Evolutionary conservation across 805 yeast species (phyloP).

Genomic region (Sungouiella thailandica): DNA sequence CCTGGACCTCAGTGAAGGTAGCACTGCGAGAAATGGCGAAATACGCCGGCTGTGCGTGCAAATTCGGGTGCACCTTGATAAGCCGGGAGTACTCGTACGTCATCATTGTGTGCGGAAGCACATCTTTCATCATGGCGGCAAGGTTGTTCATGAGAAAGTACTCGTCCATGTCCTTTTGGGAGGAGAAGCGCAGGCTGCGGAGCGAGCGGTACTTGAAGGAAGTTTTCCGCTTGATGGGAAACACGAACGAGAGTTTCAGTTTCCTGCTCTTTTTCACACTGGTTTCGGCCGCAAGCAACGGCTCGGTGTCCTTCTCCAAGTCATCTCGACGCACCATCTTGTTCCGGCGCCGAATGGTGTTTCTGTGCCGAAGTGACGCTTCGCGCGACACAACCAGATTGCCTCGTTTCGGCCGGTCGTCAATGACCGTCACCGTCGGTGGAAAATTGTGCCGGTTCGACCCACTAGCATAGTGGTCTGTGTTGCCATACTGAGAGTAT

Average conservation of each 20-base stretch:
- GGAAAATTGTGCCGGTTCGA: background rate
- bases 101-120: conserved; percentile 26
- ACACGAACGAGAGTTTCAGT: conserved; percentile 15
- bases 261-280: conserved; percentile 1
- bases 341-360: conserved; percentile 24
- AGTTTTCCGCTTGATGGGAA: conserved; percentile 32
- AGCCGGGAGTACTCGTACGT: conserved; percentile 19
- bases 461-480: too few relatives aligned
- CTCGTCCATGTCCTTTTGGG: conserved; percentile 12
- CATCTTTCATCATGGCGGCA: conserved; percentile 18
- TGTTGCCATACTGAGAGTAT: too few relatives aligned
- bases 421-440: conserved; percentile 12
- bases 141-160: conserved; percentile 18
- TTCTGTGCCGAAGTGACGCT: conserved; percentile 29
- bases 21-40: conserved; percentile 9
- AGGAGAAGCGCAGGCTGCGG: conserved; percentile 17
- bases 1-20: conserved; percentile 3
- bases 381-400: conserved; percentile 26
- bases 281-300: conserved; percentile 7
- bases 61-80: conserved; percentile 9
- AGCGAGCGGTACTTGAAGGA: conserved; percentile 23
- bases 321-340: conserved; percentile 20
- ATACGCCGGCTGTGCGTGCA: conserved; percentile 5
- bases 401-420: conserved; percentile 14
- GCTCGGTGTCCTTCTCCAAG: background rate